Conservation (phyloP, 2,329 filamentous ascomycete genomes). For the Calonectria fujianensis region DNA sequence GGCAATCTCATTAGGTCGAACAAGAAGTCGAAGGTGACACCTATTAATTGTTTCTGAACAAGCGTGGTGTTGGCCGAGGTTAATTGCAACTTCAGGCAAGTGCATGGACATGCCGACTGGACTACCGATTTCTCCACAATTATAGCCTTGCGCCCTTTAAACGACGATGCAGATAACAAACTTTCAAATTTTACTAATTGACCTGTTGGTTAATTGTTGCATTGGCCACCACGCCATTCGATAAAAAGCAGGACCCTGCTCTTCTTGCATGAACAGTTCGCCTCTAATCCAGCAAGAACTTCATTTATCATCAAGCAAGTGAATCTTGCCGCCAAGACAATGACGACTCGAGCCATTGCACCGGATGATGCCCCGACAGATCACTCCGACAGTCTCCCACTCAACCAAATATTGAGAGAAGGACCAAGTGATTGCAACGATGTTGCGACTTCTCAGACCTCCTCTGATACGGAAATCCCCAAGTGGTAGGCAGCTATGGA, state of each 20-base stretch:
- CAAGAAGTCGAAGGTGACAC: too few species aligned
- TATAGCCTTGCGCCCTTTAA: not conserved
- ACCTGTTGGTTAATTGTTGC: not conserved
- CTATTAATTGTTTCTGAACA: too few species aligned
- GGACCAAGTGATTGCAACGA: not conserved
- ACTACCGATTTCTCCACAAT: constrained; percentile 57
- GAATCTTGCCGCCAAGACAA: not conserved
- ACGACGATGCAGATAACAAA: not conserved
- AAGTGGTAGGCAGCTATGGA: not conserved
- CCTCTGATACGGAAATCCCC: not conserved
- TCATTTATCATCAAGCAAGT: not conserved
- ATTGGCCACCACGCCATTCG: too few species aligned
- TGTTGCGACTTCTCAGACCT: not conserved
- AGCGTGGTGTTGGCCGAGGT: not conserved
- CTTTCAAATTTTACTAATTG: not conserved
- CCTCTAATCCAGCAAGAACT: too few species aligned
- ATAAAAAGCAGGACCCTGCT: too few species aligned
- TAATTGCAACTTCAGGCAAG: not conserved
- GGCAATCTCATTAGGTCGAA: too few species aligned
- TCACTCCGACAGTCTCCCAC: not conserved
- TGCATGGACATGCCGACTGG: not conserved
- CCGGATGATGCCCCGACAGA: not conserved
- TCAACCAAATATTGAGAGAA: not conserved
- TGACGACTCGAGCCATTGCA: not conserved
- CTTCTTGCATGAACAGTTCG: too few species aligned